These are phyloP conservation scores for Xylaria sp. DNA, from an alignment of 2,329 filamentous ascomycete genomes.

Conservation along the genomic window DNA sequence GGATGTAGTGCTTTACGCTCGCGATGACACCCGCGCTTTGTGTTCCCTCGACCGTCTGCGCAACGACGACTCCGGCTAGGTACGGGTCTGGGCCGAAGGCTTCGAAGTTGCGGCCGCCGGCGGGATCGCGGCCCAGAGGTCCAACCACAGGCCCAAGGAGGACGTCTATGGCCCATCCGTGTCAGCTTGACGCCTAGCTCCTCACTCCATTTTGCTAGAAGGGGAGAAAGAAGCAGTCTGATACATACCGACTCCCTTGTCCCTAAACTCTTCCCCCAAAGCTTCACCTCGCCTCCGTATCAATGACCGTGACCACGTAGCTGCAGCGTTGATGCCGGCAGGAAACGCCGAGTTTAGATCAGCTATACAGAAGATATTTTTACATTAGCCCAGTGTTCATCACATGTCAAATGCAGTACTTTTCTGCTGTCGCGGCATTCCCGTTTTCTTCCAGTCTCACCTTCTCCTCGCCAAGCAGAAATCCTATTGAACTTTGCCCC, in stretches of 20 bases:
- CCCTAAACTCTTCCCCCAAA: conserved; percentile 77
- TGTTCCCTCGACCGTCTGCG: conserved; percentile 79
- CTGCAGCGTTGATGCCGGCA: conserved; percentile 76
- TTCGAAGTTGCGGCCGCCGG: conserved; percentile 78
- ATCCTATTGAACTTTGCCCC: not conserved
- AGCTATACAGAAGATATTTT: conserved; percentile 43
- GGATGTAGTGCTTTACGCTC: conserved; percentile 77
- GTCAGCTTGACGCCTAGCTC: not conserved
- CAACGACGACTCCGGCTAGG: conserved; percentile 76
- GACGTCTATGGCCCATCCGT: conserved; percentile 60
- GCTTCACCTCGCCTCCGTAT: conserved; percentile 74
- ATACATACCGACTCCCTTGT: conserved; percentile 69
- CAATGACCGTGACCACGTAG: conserved; percentile 76
- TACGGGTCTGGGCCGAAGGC: conserved; percentile 78
- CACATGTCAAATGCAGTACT: not conserved
- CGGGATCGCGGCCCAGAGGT: conserved; percentile 72
- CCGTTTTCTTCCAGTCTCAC: not conserved
- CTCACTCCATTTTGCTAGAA: not conserved
- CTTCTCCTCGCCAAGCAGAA: not conserved
- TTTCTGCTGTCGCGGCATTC: not conserved
- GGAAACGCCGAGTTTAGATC: conserved; percentile 78
- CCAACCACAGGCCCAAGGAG: conserved; percentile 71
- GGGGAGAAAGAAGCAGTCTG: too few relatives aligned
- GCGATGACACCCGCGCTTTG: conserved; percentile 83
- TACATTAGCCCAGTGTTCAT: not conserved